Base-by-base conservation (phyloP, 352 stramenopile genomes). In the Phytophthora sansomeana region DNA sequence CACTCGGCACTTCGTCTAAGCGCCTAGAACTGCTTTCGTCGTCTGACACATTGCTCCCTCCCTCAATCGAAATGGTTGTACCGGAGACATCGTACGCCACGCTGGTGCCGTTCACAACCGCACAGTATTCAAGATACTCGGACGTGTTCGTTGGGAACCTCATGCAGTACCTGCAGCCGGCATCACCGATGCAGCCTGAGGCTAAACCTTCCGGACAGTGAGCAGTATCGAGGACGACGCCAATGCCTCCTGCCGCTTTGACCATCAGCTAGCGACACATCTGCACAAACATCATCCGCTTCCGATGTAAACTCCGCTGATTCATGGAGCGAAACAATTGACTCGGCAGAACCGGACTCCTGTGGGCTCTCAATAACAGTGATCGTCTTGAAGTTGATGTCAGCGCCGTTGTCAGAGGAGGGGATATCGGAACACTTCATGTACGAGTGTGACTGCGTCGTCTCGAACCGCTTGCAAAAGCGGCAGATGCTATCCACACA, bases 141-240 rank as follows among this genome's bases (percentile, higher is more conserved):
- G 70, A 78, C 4, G 60, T 50, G 32, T 55, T 58, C 4, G 66
- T 67, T 35, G 63, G 56, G 42, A 75, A 73, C 33, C 69, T 62
- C 61, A 72, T 75, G 57, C 70, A 78, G 47, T 73, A 72, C 28
- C 69, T 56, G 41, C 70, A 78, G 14, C 70, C 70, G 26, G 35
- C 28, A 36, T 56, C 55, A 10, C 62, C 63, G 13, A 78, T 63
- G 26, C 70, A 78, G 24, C 70, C 70, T 0, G 70, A 49, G 21
- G 66, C 54, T 4, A 67, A 50, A 9, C 70, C 70, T 16, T 66
- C 46, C 5, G 70, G 66, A 14, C 70, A 78, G 35, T 75, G 43
- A 21, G 28, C 43, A 17, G 56, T 70, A 30, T 78, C 70, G 16
- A 75, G 67, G 5, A 74, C 67, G 14, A 75, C 59, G 8, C 60